phyloP scores from a whole-genome alignment of 2,329 filamentous ascomycete genomes.

The Neofusicoccum kwambonambiense region DNA sequence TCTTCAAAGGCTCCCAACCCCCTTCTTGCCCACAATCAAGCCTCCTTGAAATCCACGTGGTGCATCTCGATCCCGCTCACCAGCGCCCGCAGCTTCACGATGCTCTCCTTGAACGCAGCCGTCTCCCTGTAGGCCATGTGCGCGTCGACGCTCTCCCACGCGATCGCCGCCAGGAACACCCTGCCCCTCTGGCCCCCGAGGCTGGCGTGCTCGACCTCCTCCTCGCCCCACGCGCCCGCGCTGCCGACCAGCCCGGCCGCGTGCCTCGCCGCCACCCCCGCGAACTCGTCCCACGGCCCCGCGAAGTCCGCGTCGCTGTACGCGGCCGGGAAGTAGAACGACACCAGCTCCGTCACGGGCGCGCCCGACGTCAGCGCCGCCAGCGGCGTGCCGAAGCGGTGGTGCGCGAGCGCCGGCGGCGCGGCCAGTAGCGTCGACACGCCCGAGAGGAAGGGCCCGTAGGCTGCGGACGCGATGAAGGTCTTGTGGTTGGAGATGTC shows the following conservation, averaged over 20 bases:
- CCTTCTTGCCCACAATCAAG: background rate
- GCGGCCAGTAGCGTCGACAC: slow-evolving; percentile 31
- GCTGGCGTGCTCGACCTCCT: slow-evolving; percentile 19
- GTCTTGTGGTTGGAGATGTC: slow-evolving; percentile 37
- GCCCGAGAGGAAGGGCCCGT: slow-evolving; percentile 38
- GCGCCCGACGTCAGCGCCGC: slow-evolving; percentile 35
- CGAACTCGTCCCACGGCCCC: slow-evolving; percentile 39
- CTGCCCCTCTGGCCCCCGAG: slow-evolving; percentile 34
- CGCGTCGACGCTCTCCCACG: slow-evolving; percentile 52
- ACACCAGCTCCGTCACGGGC: slow-evolving; percentile 52
- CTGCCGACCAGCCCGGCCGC: slow-evolving; percentile 28
- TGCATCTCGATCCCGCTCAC: slow-evolving; percentile 44
- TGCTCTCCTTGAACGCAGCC: slow-evolving; percentile 44
- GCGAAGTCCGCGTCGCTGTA: slow-evolving; percentile 31
- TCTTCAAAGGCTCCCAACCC: too few species aligned
- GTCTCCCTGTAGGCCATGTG: slow-evolving; percentile 50
- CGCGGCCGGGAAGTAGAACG: slow-evolving; percentile 42
- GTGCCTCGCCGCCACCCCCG: slow-evolving; percentile 32
- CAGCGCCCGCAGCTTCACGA: slow-evolving; percentile 43
- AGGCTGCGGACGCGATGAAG: slow-evolving; percentile 40
- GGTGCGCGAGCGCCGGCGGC: slow-evolving; percentile 34
- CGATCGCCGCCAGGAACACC: slow-evolving; percentile 46
- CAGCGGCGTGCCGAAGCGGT: slow-evolving; percentile 30
- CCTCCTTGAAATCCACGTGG: slow-evolving; percentile 28
- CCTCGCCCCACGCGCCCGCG: slow-evolving; percentile 38